These are phyloP conservation scores for Cinnamomum chago DNA, from an alignment of 164 flowering plant species.

Conservation along the genomic window DNA sequence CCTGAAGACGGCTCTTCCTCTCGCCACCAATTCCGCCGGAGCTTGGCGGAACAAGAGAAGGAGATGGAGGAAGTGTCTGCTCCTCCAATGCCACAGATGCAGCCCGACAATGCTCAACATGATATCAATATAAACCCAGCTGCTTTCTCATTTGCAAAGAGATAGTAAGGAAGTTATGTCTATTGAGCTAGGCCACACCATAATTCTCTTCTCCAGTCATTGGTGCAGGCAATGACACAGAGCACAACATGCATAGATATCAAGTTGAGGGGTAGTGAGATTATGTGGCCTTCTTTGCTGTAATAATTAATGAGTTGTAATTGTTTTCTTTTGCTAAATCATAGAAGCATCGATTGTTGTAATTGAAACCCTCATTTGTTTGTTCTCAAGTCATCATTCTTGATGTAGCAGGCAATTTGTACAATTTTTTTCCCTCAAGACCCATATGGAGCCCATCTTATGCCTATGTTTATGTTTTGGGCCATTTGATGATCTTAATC, in stretches of 20 bases:
- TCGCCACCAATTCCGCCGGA: conserved; percentile 11
- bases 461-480: too few species aligned
- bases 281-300: not conserved
- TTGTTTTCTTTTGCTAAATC: too few species aligned
- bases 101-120: conserved; percentile 15
- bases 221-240: too few species aligned
- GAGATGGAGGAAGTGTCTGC: conserved; percentile 13
- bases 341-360: too few species aligned
- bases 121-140: conserved; percentile 18
- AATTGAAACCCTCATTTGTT: too few species aligned
- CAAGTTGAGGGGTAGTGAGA: not conserved
- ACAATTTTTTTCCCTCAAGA: too few species aligned
- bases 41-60: conserved; percentile 7
- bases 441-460: too few species aligned
- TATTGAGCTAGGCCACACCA: not conserved
- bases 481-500: too few species aligned
- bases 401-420: too few species aligned
- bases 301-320: too few species aligned
- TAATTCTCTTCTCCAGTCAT: not conserved
- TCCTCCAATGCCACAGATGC: conserved; percentile 9
- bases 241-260: not conserved
- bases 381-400: too few species aligned
- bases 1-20: conserved; percentile 36
- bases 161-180: not conserved
- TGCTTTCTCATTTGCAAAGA: conserved; percentile 26